These are phyloP conservation scores for Epithele typhae DNA, from an alignment of 768 basidiomycete genomes.

Conservation along the genomic window DNA sequence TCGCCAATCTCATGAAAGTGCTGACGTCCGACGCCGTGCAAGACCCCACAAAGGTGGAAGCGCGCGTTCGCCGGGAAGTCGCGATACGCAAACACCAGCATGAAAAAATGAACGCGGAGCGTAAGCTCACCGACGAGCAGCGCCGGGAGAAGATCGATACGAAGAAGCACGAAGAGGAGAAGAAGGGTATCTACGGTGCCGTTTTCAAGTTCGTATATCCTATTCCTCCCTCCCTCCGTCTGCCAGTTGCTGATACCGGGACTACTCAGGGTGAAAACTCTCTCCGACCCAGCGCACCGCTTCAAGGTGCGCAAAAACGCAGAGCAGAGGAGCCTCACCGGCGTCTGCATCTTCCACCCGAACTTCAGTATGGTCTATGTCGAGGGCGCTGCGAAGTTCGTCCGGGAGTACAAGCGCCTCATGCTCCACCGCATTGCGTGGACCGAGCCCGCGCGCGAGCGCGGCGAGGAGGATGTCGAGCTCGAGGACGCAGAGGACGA, in stretches of 20 bases:
- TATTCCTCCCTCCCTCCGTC: not conserved
- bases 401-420: conserved; percentile 83
- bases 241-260: not conserved
- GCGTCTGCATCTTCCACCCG: conserved; percentile 88
- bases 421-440: conserved; percentile 88
- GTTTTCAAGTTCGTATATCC: conserved; percentile 83
- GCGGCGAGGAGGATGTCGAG: conserved; percentile 70
- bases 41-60: conserved; percentile 97
- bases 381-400: conserved; percentile 83
- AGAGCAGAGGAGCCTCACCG: conserved; percentile 82
- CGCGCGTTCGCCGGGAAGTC: conserved; percentile 90
- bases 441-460: conserved; percentile 85
- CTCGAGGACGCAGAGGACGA: conserved; percentile 47
- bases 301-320: conserved; percentile 98
- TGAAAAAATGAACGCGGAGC: conserved; percentile 89
- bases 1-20: conserved; percentile 97
- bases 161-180: conserved; percentile 85
- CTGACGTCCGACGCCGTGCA: conserved; percentile 94
- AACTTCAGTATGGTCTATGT: conserved; percentile 89
- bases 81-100: conserved; percentile 85
- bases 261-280: conserved; percentile 67
- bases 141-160: conserved; percentile 79
- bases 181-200: conserved; percentile 75
- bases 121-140: conserved; percentile 91
- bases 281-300: conserved; percentile 89